Evolutionary conservation across 345 rosid genomes (phyloP).

Genomic region (Nasturtium officinale): DNA sequence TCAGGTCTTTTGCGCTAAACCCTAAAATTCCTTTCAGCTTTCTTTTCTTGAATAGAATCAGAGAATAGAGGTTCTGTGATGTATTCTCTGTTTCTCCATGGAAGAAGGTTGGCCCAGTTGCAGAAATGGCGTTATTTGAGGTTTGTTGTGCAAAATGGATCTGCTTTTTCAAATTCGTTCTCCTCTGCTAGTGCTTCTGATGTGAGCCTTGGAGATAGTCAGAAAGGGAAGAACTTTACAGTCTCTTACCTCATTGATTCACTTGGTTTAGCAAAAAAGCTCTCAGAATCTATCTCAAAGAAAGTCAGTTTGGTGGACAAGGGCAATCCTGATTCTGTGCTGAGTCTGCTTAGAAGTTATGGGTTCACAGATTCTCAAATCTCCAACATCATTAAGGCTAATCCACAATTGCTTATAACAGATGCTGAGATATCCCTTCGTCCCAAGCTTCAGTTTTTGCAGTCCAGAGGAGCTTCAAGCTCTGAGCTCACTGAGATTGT

Average conservation of each 20-base stretch:
- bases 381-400: neutral
- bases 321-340: conserved; percentile 16
- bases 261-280: conserved; percentile 19
- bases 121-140: conserved; percentile 5
- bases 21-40: no score
- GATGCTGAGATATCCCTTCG: conserved; percentile 19
- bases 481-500: conserved; percentile 29
- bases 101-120: conserved; percentile 1
- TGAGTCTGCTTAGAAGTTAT: conserved; percentile 31
- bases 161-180: neutral
- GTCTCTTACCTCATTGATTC: conserved; percentile 30
- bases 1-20: no score
- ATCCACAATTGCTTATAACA: conserved; percentile 27
- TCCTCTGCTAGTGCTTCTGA: neutral
- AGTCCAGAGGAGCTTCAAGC: conserved; percentile 37
- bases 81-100: conserved; percentile 27
- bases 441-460: conserved; percentile 42
- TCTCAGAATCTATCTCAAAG: conserved; percentile 17
- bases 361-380: conserved; percentile 37
- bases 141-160: neutral
- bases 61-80: no score
- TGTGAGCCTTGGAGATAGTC: neutral
- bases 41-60: no score
- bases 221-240: conserved; percentile 8
- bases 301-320: neutral